Conservation (phyloP, 768 basidiomycete genomes). For the Kwoniella europaea region DNA sequence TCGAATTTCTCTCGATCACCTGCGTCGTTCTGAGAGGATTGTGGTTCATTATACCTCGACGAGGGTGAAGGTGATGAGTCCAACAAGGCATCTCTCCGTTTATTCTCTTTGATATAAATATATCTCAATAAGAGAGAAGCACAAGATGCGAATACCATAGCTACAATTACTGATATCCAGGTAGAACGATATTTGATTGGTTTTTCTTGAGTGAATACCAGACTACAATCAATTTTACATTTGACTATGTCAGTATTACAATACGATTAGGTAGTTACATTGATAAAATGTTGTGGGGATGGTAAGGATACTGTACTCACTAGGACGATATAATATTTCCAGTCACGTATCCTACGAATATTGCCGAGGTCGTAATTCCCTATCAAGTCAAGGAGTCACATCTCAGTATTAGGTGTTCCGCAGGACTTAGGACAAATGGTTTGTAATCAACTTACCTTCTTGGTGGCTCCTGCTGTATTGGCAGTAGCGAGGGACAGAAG, state of each 20-base stretch:
- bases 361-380: constrained; percentile 40
- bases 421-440: too few relatives aligned
- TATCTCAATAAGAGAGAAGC: constrained; percentile 38
- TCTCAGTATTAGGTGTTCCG: too few relatives aligned
- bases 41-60: not conserved
- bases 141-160: constrained; percentile 45
- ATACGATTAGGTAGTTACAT: not conserved
- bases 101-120: constrained; percentile 46
- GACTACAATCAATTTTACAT: constrained; percentile 2
- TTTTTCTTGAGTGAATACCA: constrained; percentile 48
- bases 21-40: constrained; percentile 9
- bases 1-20: constrained; percentile 12
- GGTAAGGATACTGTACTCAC: not conserved
- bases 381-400: not conserved
- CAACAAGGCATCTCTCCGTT: constrained; percentile 25
- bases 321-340: constrained; percentile 38
- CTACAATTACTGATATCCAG: constrained; percentile 57
- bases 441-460: constrained; percentile 39
- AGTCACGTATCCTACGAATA: constrained; percentile 55
- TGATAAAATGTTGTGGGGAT: not conserved
- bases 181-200: constrained; percentile 57
- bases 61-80: not conserved
- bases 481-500: constrained; percentile 49
- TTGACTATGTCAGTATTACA: too few relatives aligned
- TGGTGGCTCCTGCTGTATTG: constrained; percentile 58